Evolutionary conservation across 1,139 yeast genomes (phyloP).

Genomic region (Geotrichum fermentans): DNA sequence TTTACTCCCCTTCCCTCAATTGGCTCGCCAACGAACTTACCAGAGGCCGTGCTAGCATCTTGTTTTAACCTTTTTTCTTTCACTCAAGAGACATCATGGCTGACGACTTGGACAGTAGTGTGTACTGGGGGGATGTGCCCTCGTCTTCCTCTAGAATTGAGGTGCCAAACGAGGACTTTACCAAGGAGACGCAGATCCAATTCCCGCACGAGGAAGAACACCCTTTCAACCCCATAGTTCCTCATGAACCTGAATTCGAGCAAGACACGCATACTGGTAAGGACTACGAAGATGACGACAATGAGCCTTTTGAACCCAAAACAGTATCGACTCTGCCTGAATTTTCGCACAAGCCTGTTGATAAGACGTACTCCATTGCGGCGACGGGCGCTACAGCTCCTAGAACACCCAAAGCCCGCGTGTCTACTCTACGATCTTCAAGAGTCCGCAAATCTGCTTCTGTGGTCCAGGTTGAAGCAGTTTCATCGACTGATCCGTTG

Average conservation of each 20-base stretch:
- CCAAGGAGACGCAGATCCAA: background rate
- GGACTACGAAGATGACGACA: background rate
- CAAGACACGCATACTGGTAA: background rate
- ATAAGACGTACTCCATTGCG: background rate
- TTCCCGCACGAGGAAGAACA: background rate
- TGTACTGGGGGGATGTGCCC: slow-evolving; percentile 14
- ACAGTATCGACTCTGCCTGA: background rate
- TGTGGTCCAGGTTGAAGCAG: slow-evolving; percentile 14
- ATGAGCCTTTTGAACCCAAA: background rate
- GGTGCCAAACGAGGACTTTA: slow-evolving; percentile 3
- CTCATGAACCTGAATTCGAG: background rate
- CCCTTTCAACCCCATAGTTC: background rate
- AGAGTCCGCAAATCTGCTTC: slow-evolving; percentile 6
- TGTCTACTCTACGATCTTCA: slow-evolving; percentile 11
- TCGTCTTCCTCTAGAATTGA: slow-evolving; percentile 11
- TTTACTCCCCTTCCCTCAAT: slow-evolving; percentile 1
- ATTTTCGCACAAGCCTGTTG: slow-evolving; percentile 1
- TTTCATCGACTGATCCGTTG: slow-evolving; percentile 14
- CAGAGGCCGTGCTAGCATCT: too few relatives aligned
- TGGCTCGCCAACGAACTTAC: too few relatives aligned
- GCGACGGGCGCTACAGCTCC: background rate
- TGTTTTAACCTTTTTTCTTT: too few relatives aligned
- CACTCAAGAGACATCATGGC: too few relatives aligned
- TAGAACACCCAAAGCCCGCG: slow-evolving; percentile 8
- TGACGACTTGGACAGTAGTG: slow-evolving; percentile 13